A percentile compares a stretch with the other conserved stretches of the same genome.
Conservation (phyloP, 2,329 filamentous ascomycete genomes). For the Aspergillus jensenii region DNA sequence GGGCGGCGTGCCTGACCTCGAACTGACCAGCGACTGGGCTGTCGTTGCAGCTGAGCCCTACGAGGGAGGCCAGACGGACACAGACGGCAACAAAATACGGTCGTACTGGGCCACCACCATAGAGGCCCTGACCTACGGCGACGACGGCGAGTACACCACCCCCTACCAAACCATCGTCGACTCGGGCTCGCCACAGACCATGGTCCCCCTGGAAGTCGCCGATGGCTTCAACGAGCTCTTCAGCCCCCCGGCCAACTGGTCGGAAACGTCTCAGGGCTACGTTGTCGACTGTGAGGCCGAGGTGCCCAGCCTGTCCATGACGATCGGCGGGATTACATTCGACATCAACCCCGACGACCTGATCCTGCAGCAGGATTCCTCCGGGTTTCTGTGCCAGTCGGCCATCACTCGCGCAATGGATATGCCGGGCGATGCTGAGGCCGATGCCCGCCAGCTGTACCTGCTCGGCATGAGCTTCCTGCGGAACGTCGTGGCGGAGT, state of each 20-base stretch:
- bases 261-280: slow-evolving; percentile 32
- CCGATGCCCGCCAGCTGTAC: slow-evolving; percentile 13
- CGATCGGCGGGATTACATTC: slow-evolving; percentile 37
- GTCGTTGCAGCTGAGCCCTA: slow-evolving; percentile 20
- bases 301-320: slow-evolving; percentile 43
- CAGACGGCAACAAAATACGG: slow-evolving; percentile 12
- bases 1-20: slow-evolving; percentile 18
- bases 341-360: slow-evolving; percentile 29
- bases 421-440: slow-evolving; percentile 10
- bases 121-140: slow-evolving; percentile 3
- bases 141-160: background rate
- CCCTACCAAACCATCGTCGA: slow-evolving; percentile 20
- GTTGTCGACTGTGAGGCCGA: slow-evolving; percentile 44
- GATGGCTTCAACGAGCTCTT: slow-evolving; percentile 44
- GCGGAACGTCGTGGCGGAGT: slow-evolving; percentile 51
- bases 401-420: slow-evolving; percentile 11
- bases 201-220: slow-evolving; percentile 29
- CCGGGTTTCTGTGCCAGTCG: slow-evolving; percentile 15
- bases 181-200: slow-evolving; percentile 36
- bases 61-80: slow-evolving; percentile 16
- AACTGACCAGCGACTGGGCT: slow-evolving; percentile 8
- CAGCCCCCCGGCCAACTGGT: slow-evolving; percentile 38
- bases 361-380: slow-evolving; percentile 17
- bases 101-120: slow-evolving; percentile 11
- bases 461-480: slow-evolving; percentile 46